These are phyloP conservation scores for Botryosphaeria agaves DNA, from an alignment of 2,329 filamentous ascomycete species.

Conservation along the genomic window DNA sequence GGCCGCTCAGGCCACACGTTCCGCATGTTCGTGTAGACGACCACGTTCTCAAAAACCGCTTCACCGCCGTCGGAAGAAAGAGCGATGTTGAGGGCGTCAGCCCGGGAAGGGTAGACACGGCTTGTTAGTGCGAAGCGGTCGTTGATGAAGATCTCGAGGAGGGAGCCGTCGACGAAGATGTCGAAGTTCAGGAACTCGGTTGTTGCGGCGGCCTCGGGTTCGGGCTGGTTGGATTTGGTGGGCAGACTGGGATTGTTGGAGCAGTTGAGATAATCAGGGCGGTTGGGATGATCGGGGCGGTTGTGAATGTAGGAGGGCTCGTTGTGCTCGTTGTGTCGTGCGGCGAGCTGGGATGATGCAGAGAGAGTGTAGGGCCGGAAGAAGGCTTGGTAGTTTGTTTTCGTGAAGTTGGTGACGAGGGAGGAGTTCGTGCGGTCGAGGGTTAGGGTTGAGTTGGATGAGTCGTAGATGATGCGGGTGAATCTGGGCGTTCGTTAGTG, in stretches of 20 bases:
- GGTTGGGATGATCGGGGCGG: too few relatives aligned
- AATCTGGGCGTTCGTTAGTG: too few relatives aligned
- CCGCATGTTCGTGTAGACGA: slow-evolving; percentile 2
- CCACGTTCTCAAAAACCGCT: slow-evolving; percentile 1
- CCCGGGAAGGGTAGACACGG: slow-evolving; percentile 26
- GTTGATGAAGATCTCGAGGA: slow-evolving; percentile 2
- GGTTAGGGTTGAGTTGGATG: background rate
- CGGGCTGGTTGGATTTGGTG: too few relatives aligned
- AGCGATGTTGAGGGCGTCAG: slow-evolving; percentile 24
- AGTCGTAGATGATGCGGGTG: background rate
- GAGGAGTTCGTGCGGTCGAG: background rate
- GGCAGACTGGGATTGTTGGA: too few relatives aligned
- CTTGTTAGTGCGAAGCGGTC: slow-evolving; percentile 9
- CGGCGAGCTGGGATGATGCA: too few relatives aligned
- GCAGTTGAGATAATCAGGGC: too few relatives aligned
- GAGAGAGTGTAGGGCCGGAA: background rate
- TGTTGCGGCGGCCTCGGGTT: slow-evolving; percentile 3
- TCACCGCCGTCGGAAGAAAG: slow-evolving; percentile 15
- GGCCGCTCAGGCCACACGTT: slow-evolving; percentile 2
- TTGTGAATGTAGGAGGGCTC: background rate
- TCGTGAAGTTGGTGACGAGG: background rate
- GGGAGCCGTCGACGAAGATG: slow-evolving; percentile 16
- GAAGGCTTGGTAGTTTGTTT: slow-evolving; percentile 1
- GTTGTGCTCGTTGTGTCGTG: background rate
- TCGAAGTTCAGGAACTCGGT: slow-evolving; percentile 16